Evolutionary conservation across 805 yeast species (phyloP).

Genomic region (Starmera quercuum): DNA sequence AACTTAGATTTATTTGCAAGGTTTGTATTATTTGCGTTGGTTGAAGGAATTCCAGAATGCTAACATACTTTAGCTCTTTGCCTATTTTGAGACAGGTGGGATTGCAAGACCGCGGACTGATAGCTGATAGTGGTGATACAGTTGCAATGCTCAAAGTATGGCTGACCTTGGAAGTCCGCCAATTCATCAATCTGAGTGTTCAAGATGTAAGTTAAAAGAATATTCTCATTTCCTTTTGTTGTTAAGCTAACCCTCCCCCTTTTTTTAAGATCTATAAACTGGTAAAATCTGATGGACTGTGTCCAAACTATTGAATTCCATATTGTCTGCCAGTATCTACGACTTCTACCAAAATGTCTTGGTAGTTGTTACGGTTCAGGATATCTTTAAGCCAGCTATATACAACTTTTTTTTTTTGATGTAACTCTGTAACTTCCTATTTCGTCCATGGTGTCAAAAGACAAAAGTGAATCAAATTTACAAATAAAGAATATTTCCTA

Average conservation of each 20-base stretch:
- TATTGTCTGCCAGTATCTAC: too few species aligned
- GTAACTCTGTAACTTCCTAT: too few species aligned
- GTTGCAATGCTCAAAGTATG: constrained; percentile 83
- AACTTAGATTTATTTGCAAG: constrained; percentile 91
- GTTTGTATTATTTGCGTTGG: constrained; percentile 54
- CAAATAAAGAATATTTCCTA: too few species aligned
- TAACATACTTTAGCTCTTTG: constrained; percentile 45
- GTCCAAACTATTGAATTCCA: constrained; percentile 59
- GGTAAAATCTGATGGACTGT: constrained; percentile 56
- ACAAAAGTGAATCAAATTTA: too few species aligned
- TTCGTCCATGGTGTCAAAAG: too few species aligned
- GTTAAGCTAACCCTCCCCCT: neutral
- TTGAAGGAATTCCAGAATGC: constrained; percentile 24
- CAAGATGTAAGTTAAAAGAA: constrained; percentile 50
- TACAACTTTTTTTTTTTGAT: too few species aligned
- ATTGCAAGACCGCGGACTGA: constrained; percentile 54
- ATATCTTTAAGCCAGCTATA: too few species aligned
- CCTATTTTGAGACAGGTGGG: constrained; percentile 83
- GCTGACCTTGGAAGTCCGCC: constrained; percentile 85
- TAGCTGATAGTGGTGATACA: constrained; percentile 49
- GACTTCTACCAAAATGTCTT: too few species aligned
- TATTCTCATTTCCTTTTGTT: neutral
- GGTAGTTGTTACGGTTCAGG: too few species aligned
- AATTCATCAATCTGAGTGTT: constrained; percentile 74
- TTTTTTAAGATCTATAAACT: constrained; percentile 34